Evolutionary conservation across 108 stramenopile genomes (phyloP).

Genomic region (Nitzschia sp.): DNA sequence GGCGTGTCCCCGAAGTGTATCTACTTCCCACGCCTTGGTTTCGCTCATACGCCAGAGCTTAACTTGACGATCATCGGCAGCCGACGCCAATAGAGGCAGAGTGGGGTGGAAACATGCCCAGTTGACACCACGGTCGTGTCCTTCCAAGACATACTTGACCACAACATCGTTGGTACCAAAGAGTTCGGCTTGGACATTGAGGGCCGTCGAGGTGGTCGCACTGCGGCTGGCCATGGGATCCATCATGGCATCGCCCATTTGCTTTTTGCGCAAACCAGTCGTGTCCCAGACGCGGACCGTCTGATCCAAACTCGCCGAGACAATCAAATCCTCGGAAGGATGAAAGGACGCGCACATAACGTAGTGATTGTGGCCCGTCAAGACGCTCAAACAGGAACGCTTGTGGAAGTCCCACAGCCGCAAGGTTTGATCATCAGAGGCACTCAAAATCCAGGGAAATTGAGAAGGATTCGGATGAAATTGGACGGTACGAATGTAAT

Average conservation of each 20-base stretch:
- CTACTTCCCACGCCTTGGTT: slow-evolving; percentile 99
- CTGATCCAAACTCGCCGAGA: slow-evolving; percentile 97
- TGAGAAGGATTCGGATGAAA: slow-evolving; percentile 95
- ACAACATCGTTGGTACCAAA: slow-evolving; percentile 99
- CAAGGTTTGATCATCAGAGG: slow-evolving; percentile 97
- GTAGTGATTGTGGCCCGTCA: slow-evolving; percentile 99
- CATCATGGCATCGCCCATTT: slow-evolving; percentile 61
- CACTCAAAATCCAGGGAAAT: slow-evolving; percentile 95
- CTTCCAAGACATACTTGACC: slow-evolving; percentile 98
- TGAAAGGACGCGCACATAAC: slow-evolving; percentile 99
- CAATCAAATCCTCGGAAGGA: slow-evolving; percentile 98
- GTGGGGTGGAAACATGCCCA: slow-evolving; percentile 99
- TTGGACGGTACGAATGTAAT: slow-evolving; percentile 99
- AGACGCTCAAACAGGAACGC: slow-evolving; percentile 93
- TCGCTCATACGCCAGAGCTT: slow-evolving; percentile 99
- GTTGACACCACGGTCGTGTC: slow-evolving; percentile 99
- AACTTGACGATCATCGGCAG: slow-evolving; percentile 99
- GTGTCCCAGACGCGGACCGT: slow-evolving; percentile 99
- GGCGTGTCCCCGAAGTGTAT: slow-evolving; percentile 98
- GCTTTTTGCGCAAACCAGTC: slow-evolving; percentile 96
- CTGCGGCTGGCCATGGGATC: slow-evolving; percentile 43
- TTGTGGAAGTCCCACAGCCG: slow-evolving; percentile 99
- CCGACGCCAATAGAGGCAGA: slow-evolving; percentile 94
- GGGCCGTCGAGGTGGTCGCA: slow-evolving; percentile 59
- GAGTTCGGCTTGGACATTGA: slow-evolving; percentile 96